phyloP scores from a whole-genome alignment of 352 stramenopile species.

The Pythium phragmitis region DNA sequence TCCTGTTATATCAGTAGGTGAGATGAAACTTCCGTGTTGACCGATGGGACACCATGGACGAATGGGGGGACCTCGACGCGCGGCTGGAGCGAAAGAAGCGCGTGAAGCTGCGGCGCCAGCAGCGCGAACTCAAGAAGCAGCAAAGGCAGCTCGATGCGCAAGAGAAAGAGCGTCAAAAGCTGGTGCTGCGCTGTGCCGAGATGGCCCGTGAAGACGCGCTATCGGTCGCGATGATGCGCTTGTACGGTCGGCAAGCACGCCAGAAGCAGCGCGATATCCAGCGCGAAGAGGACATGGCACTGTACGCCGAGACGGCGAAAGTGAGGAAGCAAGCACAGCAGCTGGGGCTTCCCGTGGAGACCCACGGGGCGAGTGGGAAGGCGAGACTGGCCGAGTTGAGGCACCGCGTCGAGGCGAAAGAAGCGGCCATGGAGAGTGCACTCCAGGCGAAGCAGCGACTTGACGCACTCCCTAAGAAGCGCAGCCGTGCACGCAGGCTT shows the following conservation, averaged over 20 bases:
- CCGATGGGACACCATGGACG: constrained; percentile 17
- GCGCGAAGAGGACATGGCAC: constrained; percentile 37
- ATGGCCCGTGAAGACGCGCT: constrained; percentile 56
- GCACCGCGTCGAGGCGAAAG: constrained; percentile 35
- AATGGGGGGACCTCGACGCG: constrained; percentile 50
- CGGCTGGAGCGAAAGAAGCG: constrained; percentile 50
- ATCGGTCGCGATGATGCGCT: constrained; percentile 41
- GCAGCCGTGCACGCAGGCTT: constrained; percentile 29
- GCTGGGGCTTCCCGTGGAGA: constrained; percentile 38
- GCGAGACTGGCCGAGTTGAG: constrained; percentile 38
- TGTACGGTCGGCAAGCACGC: constrained; percentile 26
- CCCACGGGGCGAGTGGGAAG: constrained; percentile 28
- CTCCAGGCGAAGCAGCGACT: constrained; percentile 38
- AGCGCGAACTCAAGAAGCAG: constrained; percentile 43
- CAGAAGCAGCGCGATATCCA: constrained; percentile 12
- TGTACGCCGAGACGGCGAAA: constrained; percentile 32
- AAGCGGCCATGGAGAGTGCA: constrained; percentile 28
- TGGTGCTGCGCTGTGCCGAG: constrained; percentile 37
- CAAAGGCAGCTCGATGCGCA: constrained; percentile 30
- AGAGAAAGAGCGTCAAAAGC: constrained; percentile 35
- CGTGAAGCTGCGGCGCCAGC: constrained; percentile 40
- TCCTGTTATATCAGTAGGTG: no score
- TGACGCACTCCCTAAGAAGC: constrained; percentile 42
- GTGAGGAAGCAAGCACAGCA: constrained; percentile 30
- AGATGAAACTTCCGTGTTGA: no score